These are phyloP conservation scores for Botrytis fabae DNA, from an alignment of 2,329 filamentous ascomycete genomes.

Conservation along the genomic window DNA sequence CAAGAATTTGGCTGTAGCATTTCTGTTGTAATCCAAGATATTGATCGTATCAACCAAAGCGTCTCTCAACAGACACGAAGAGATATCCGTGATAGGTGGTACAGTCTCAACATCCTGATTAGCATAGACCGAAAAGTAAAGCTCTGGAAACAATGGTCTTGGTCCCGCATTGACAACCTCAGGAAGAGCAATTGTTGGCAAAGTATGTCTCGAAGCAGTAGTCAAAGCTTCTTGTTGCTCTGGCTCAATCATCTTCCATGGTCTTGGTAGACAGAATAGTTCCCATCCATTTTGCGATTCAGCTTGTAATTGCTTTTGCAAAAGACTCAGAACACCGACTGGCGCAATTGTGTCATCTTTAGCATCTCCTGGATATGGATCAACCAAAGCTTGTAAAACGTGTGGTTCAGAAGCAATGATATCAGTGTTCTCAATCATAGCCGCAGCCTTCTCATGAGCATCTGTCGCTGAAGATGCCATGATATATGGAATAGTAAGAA, in stretches of 20 bases:
- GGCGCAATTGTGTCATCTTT: constrained; percentile 62
- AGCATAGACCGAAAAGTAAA: constrained; percentile 90
- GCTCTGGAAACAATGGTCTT: constrained; percentile 81
- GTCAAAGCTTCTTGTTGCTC: constrained; percentile 62
- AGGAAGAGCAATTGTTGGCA: constrained; percentile 76
- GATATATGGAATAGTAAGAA: constrained; percentile 89
- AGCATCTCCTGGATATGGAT: constrained; percentile 72
- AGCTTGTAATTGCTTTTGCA: constrained; percentile 81
- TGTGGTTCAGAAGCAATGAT: constrained; percentile 90
- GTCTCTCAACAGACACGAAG: constrained; percentile 82
- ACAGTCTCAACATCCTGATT: constrained; percentile 88
- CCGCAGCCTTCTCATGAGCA: constrained; percentile 70
- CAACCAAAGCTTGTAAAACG: constrained; percentile 78
- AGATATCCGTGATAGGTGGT: constrained; percentile 71
- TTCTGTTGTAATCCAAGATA: constrained; percentile 88
- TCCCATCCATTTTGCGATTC: constrained; percentile 77
- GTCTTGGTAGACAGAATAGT: constrained; percentile 66
- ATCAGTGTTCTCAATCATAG: constrained; percentile 89
- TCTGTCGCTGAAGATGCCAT: constrained; percentile 71
- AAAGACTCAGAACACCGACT: constrained; percentile 73
- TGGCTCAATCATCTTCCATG: constrained; percentile 63
- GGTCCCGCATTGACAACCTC: constrained; percentile 72
- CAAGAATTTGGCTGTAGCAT: constrained; percentile 80
- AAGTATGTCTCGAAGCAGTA: constrained; percentile 67
- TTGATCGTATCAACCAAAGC: constrained; percentile 90